Conservation (phyloP, 2,329 filamentous ascomycete genomes). For the Zymoseptoria pseudotritici region DNA sequence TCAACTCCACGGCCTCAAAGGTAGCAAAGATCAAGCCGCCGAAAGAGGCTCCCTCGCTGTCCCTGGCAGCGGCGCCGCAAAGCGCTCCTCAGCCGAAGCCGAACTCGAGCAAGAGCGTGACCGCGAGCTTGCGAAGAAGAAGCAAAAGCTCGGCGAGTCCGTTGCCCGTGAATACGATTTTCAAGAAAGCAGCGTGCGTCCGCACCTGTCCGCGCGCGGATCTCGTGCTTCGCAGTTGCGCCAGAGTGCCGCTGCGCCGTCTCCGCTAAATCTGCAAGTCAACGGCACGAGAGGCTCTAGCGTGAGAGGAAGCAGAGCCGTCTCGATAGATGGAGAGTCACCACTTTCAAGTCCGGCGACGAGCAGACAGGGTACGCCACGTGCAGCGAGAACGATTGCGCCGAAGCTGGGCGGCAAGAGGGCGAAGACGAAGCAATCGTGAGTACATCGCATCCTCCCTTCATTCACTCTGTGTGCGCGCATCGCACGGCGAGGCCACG, state of each 20-base stretch:
- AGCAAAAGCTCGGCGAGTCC: conserved; percentile 26
- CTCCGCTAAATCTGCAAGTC: conserved; percentile 14
- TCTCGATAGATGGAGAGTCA: conserved; percentile 25
- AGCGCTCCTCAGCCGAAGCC: conserved; percentile 31
- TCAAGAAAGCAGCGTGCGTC: conserved; percentile 28
- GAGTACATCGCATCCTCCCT: conserved; percentile 17
- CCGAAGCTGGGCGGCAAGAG: conserved; percentile 25
- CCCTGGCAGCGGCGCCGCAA: conserved; percentile 12
- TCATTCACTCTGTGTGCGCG: background rate
- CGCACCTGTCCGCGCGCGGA: conserved; percentile 10
- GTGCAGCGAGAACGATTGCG: conserved; percentile 12
- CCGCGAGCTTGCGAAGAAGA: conserved; percentile 25
- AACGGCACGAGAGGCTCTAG: conserved; percentile 18
- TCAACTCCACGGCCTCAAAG: conserved; percentile 15
- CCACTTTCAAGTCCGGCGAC: conserved; percentile 27
- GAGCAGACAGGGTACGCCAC: conserved; percentile 26
- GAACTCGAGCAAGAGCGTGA: conserved; percentile 26
- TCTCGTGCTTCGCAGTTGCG: conserved; percentile 13
- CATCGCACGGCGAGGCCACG: background rate
- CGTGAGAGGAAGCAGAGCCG: conserved; percentile 18
- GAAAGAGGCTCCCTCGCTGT: conserved; percentile 23
- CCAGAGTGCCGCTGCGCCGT: conserved; percentile 8
- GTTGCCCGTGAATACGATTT: conserved; percentile 24
- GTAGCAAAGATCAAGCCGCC: conserved; percentile 22
- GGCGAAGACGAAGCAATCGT: conserved; percentile 35